Percentiles rank a stretch among this genome's conserved stretches.
Evolutionary conservation across 164 flowering plant species (phyloP).

Genomic region (Saururus chinensis): DNA sequence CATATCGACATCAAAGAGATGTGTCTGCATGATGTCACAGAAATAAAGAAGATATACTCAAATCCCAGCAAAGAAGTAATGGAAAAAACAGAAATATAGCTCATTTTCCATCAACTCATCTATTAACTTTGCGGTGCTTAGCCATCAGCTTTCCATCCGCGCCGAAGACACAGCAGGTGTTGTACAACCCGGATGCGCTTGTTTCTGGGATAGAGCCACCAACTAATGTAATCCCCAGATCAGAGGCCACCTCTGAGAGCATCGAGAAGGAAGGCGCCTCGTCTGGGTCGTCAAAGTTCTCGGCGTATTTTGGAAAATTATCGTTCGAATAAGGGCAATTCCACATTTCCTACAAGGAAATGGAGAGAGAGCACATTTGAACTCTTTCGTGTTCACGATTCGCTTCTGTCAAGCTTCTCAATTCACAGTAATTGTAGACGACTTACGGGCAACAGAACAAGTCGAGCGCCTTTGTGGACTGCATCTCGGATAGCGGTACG

Average conservation of each 20-base stretch:
- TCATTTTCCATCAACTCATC: no score
- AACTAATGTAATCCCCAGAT: conserved; percentile 59
- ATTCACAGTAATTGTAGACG: not conserved
- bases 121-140: conserved; percentile 80
- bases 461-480: conserved; percentile 75
- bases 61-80: not conserved
- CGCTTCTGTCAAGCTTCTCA: not conserved
- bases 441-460: conserved; percentile 86
- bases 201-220: conserved; percentile 97
- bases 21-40: conserved; percentile 47
- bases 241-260: conserved; percentile 74
- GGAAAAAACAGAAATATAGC: not conserved
- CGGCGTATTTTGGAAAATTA: conserved; percentile 91
- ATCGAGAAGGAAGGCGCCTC: conserved; percentile 82
- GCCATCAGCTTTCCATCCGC: conserved; percentile 77
- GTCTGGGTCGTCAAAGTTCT: conserved; percentile 77
- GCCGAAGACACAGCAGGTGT: conserved; percentile 86
- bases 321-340: conserved; percentile 94
- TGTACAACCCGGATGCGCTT: conserved; percentile 60
- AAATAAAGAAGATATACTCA: conserved; percentile 3
- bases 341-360: conserved; percentile 74
- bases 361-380: not conserved
- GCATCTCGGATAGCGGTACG: conserved; percentile 77
- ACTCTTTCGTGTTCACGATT: not conserved
- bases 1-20: conserved; percentile 93